Percentiles rank a stretch among this genome's conserved stretches.
phyloP scores from a whole-genome alignment of 2,329 filamentous ascomycete species.

The Fonsecaea pedrosoi region DNA sequence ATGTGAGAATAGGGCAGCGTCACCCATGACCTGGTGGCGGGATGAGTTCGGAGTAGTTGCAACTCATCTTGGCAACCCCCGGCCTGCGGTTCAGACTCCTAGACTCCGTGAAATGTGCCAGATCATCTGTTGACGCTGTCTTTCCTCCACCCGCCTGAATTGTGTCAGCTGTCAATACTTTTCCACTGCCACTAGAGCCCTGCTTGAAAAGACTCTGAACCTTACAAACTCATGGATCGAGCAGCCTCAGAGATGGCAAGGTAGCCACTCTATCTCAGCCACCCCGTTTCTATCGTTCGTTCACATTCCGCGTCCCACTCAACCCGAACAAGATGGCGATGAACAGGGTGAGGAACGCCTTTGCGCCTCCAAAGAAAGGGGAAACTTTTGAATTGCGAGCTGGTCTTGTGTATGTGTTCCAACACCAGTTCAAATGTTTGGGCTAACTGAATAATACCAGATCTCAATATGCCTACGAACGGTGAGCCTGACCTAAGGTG shows the following conservation, averaged over 20 bases:
- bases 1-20: neutral
- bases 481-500: conserved; percentile 51
- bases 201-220: neutral
- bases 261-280: conserved; percentile 26
- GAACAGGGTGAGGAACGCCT: conserved; percentile 92
- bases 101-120: neutral
- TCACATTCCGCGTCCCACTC: conserved; percentile 4
- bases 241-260: conserved; percentile 30
- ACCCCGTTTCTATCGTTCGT: conserved; percentile 18
- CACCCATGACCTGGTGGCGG: neutral
- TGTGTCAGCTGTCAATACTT: neutral
- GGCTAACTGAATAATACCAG: conserved; percentile 54
- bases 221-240: neutral
- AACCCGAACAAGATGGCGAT: conserved; percentile 73
- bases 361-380: conserved; percentile 90
- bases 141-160: neutral
- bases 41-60: too few relatives aligned
- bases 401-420: conserved; percentile 71
- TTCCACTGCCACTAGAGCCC: neutral
- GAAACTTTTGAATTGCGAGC: conserved; percentile 97
- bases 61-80: neutral
- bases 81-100: neutral
- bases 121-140: conserved; percentile 5
- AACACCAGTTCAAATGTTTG: conserved; percentile 40
- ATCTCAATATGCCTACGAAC: conserved; percentile 98